Base-by-base conservation (phyloP, 306 rosid species). In the Macrotyloma uniflorum region DNA sequence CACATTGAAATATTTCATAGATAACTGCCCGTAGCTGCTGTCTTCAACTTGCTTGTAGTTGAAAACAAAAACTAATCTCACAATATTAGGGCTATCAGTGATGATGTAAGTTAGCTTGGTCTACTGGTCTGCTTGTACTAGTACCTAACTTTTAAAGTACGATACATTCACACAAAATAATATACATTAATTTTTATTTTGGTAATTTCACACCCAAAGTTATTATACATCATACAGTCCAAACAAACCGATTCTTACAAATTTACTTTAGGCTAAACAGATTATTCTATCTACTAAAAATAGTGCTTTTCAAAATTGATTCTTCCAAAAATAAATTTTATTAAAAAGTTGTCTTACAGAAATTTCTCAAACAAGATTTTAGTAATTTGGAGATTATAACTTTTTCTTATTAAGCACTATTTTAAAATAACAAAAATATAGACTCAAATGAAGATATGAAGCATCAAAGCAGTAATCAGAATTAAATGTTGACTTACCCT, bases 401-500 rank as follows among this genome's bases (percentile, higher is more conserved):
- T 23, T 20, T 20, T 3, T 55, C 16, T 23, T 55, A 54, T 22
- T 54, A 54, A 23, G 33, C 7, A 45, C 43, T 53, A 28, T 42
- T 42, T 63, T 33, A 69, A 19, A 50, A 26, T 20, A 64, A 82
- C 43, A 53, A 51, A 72, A 10, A 73, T 8, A 69, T 46, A 63
- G 66, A 68, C 51, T 54, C 81, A 72, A 3, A 80, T 36, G 43
- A 54, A 63, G 47, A 23, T 38, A 70, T 14, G 58, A 75, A 40
- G 49, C 75, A 57, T 46, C 71, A 58, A 54, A n/a, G 75, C 33
- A 67, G 51, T 15, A 74, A 77, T 63, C 51, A 42, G 36, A 70
- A 45, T 35, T 23, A 68, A 66, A 76, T 50, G 76, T 46, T 78
- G 28, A 73, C 87, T 19, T 78, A 83, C 78, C 74, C 80, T 81